Conservation (phyloP, 805 yeast species). For the Phaffomyces opuntiae region DNA sequence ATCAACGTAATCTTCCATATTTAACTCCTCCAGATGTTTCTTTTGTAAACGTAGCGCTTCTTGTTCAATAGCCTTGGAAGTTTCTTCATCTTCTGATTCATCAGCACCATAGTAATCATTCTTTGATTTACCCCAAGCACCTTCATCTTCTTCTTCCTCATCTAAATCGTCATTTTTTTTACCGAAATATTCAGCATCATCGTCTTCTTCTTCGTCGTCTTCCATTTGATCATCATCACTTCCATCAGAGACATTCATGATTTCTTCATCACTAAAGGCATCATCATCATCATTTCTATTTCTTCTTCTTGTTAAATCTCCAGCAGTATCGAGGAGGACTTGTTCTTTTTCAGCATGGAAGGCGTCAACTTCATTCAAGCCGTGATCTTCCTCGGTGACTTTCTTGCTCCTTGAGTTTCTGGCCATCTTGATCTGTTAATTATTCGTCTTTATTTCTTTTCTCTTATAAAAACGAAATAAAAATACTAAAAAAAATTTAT, state of each 20-base stretch:
- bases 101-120: constrained; percentile 48
- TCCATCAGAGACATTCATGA: constrained; percentile 36
- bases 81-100: constrained; percentile 54
- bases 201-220: constrained; percentile 21
- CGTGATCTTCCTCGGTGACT: constrained; percentile 31
- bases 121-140: constrained; percentile 40
- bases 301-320: constrained; percentile 25
- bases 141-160: constrained; percentile 32
- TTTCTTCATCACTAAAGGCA: constrained; percentile 42
- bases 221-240: constrained; percentile 40
- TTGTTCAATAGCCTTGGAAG: constrained; percentile 69
- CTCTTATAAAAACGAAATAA: background rate
- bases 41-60: constrained; percentile 88
- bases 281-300: constrained; percentile 28
- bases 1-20: constrained; percentile 68
- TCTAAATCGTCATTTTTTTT: constrained; percentile 27
- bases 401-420: constrained; percentile 1
- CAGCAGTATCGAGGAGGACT: constrained; percentile 45
- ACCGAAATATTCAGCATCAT: constrained; percentile 24
- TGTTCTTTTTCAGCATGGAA: constrained; percentile 57
- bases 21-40: constrained; percentile 66
- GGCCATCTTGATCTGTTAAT: constrained; percentile 9
- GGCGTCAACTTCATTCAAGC: constrained; percentile 60
- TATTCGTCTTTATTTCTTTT: background rate
- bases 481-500: constrained; percentile 1